Percentiles rank a stretch among this genome's conserved stretches.
phyloP scores from a whole-genome alignment of 305 asterid genomes.

The Ilex paraguariensis region DNA sequence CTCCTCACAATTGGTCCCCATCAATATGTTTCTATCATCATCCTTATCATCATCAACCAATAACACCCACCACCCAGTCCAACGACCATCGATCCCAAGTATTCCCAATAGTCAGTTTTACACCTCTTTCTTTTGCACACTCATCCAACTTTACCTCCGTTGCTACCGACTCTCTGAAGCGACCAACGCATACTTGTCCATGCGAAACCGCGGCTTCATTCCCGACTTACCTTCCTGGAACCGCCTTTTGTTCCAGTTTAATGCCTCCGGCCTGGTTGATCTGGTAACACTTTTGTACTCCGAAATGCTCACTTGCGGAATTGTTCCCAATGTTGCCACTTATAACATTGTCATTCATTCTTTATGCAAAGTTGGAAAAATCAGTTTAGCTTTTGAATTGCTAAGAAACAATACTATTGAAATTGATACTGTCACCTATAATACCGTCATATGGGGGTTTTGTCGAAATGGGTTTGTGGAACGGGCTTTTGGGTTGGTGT shows the following conservation, averaged over 20 bases:
- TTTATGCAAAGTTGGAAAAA: constrained; percentile 55
- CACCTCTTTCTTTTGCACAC: constrained; percentile 75
- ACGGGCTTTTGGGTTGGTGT: constrained; percentile 60
- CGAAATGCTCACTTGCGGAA: constrained; percentile 54
- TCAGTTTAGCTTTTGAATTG: constrained; percentile 42
- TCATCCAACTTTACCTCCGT: constrained; percentile 78
- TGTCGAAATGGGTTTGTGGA: constrained; percentile 52
- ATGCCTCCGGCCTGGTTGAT: constrained; percentile 46
- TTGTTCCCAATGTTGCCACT: constrained; percentile 49
- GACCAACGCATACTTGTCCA: constrained; percentile 47
- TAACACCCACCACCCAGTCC: constrained; percentile 5
- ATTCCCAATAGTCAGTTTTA: constrained; percentile 18
- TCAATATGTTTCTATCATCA: not conserved
- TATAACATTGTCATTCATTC: constrained; percentile 67
- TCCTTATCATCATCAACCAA: constrained; percentile 21
- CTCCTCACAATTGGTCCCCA: not conserved
- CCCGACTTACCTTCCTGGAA: constrained; percentile 61
- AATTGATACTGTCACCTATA: constrained; percentile 65
- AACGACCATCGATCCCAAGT: constrained; percentile 14
- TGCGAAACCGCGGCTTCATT: constrained; percentile 49
- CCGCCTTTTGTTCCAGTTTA: constrained; percentile 60
- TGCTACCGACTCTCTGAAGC: constrained; percentile 70
- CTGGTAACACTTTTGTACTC: constrained; percentile 63
- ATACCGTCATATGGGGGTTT: constrained; percentile 86
- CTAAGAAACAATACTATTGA: constrained; percentile 37